A percentile compares a stretch with the other conserved stretches of the same genome.
Conservation (phyloP, 2,329 filamentous ascomycete species). For the Aspergillaceae sp. region DNA sequence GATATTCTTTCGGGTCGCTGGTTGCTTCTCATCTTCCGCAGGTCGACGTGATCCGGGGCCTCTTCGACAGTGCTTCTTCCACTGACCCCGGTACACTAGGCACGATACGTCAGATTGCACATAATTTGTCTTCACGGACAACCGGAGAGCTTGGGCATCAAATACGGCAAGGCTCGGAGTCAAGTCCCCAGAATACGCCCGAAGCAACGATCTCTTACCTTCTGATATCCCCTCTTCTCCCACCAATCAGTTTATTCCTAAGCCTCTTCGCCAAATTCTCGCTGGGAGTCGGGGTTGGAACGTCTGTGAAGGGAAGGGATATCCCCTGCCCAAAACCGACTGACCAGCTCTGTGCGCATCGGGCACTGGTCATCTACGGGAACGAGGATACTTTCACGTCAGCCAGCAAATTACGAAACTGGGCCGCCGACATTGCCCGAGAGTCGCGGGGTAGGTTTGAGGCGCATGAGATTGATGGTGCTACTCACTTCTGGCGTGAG, state of each 20-base stretch:
- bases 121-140: slow-evolving; percentile 49
- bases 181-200: slow-evolving; percentile 8
- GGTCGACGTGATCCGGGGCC: slow-evolving; percentile 48
- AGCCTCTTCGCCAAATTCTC: slow-evolving; percentile 50
- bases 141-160: neutral
- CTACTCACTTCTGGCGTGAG: slow-evolving; percentile 58
- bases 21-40: slow-evolving; percentile 63
- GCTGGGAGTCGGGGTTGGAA: slow-evolving; percentile 19
- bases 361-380: slow-evolving; percentile 65
- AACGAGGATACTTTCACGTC: slow-evolving; percentile 66
- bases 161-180: slow-evolving; percentile 7
- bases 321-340: slow-evolving; percentile 37
- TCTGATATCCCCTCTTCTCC: slow-evolving; percentile 57
- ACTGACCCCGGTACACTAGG: slow-evolving; percentile 49
- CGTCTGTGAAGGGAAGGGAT: slow-evolving; percentile 19
- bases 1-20: slow-evolving; percentile 87
- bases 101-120: slow-evolving; percentile 63
- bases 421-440: slow-evolving; percentile 50
- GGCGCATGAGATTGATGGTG: slow-evolving; percentile 43
- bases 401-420: slow-evolving; percentile 54
- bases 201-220: slow-evolving; percentile 39
- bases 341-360: slow-evolving; percentile 48
- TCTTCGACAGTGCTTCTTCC: slow-evolving; percentile 46
- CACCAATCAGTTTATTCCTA: slow-evolving; percentile 49
- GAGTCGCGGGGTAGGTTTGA: slow-evolving; percentile 40